Base-by-base conservation (phyloP, 164 flowering plant species). In the Pachysandra terminalis region DNA sequence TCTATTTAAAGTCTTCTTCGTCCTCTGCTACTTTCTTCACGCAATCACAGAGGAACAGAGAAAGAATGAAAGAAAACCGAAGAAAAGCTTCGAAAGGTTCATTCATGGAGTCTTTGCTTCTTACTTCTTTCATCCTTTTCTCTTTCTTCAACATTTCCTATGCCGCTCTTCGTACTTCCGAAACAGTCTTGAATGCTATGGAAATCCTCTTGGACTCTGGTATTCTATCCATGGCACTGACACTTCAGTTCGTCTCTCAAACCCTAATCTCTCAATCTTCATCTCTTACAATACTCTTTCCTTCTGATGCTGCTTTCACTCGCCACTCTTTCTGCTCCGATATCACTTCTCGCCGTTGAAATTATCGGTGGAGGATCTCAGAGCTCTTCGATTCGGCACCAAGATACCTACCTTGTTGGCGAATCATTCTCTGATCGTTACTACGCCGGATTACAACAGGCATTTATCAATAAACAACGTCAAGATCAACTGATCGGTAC, bases 221-320 rank as follows among this genome's bases (percentile, higher is more conserved):
- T 64, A 79, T 51, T 71, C 0, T 62, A 0, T 73, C 87, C 66
- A 85, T 86, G 87, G 68, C 90, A 2, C 77, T 89, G 14, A 83
- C 85, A 23, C 82, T 89, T 55, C 71, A 78, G 27, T 77, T 81
- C 74, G 56, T 76, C 71, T 73, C 80, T 56, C 28, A 63, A 27
- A 51, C 74, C 63, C 79, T 74, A 58, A 19, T 70, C 28, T 26
- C 77, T 7, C 61, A 59, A 9, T 66, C 72, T 14, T 68, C 83
- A 2, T 56, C 78, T 61, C 74, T 72, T 61, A 87, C 92, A 45
- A 69, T 89, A 67, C 87, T 89, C 79, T 58, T 88, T 45, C 88
- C 90, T 15, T 65, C 90, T 8, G 92, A 89, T 61, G 0, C 71
- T 15, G 79, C 87, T 52, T 89, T 89, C 73, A 16, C 58, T 21